Evolutionary conservation across 1,139 yeast genomes (phyloP), one percentile per base, ranked within the genome.

Genomic region (Sugiyamaella pinicola): DNA sequence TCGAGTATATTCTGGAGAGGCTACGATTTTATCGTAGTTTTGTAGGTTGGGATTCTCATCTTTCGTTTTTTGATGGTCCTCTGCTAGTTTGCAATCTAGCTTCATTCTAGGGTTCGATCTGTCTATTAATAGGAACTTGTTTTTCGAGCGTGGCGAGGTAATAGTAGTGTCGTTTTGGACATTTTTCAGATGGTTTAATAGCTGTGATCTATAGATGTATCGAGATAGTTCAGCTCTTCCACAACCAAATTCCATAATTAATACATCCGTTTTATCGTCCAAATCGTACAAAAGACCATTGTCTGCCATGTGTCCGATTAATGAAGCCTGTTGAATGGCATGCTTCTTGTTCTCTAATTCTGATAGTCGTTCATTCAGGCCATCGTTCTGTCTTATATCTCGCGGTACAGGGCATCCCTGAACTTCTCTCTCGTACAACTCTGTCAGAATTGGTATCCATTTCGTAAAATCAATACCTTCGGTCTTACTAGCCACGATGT

Each of bases 171-270:
- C 15, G 17, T 43, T 31, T 10, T 12, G 18, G 31, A 38, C 26
- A 18, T 21, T 37, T 35, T 44, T 47, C 45, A 47, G 17, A 28
- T 51, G 47, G 24, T 56, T 52, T 19, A 57, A 61, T 47, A 62
- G 60, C 8, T 79, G 67, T 48, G 85, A 78, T 53, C 75, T 70
- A 55, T 79, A 76, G n/a, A 88, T 74, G 62, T 81, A 87, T 55
- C 95, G 71, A 0, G 91, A 81, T 22, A 90, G 75, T 65, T 90
- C 97, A 0, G 87, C 96, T 56, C 91, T 80, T 0, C 97, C 97
- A 66, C 96, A 87, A 0, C 97, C 97, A 73, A 88, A 89, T 67
- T 90, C 97, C 22, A 87, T 67, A 62, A 83, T 80, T 49, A 78
- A 72, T 38, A 66, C 63, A 62, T 2, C 67, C 39, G 66, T 62